Percentiles rank a stretch among this genome's conserved stretches.
These are phyloP conservation scores for Phytophthora boehmeriae DNA, from an alignment of 352 stramenopile species.

Conservation along the genomic window DNA sequence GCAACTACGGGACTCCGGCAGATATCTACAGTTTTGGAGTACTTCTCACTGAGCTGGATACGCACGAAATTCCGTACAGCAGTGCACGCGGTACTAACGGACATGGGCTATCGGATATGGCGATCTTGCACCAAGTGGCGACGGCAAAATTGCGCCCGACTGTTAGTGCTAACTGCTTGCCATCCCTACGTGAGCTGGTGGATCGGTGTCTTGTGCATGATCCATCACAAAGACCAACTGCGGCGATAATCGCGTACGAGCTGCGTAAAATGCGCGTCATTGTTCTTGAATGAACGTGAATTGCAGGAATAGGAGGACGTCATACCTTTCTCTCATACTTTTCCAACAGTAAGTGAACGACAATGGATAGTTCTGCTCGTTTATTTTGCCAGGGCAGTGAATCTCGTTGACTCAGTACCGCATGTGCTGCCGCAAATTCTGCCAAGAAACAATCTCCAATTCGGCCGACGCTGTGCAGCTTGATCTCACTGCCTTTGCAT, in stretches of 20 bases:
- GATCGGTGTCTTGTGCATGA: constrained; percentile 38
- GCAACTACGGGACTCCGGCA: constrained; percentile 28
- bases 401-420: no score
- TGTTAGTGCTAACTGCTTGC: constrained; percentile 32
- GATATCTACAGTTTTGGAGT: constrained; percentile 62
- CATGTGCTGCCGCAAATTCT: no score
- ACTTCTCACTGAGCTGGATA: constrained; percentile 53
- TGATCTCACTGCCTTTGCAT: no score
- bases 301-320: no score
- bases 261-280: constrained; percentile 40
- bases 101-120: constrained; percentile 36
- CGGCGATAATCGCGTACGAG: constrained; percentile 31
- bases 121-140: constrained; percentile 42
- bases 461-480: no score
- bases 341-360: no score
- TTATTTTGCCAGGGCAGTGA: no score
- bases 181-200: constrained; percentile 33
- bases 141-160: constrained; percentile 33
- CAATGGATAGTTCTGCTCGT: no score
- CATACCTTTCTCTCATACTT: no score
- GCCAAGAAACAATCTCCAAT: no score
- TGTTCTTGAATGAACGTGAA: no score
- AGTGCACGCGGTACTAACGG: constrained; percentile 19
- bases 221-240: constrained; percentile 23
- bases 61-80: constrained; percentile 52